Evolutionary conservation across 148 eudicot genomes (phyloP), one percentile per base, ranked within the genome.

Genomic region (Talinum fruticosum): DNA sequence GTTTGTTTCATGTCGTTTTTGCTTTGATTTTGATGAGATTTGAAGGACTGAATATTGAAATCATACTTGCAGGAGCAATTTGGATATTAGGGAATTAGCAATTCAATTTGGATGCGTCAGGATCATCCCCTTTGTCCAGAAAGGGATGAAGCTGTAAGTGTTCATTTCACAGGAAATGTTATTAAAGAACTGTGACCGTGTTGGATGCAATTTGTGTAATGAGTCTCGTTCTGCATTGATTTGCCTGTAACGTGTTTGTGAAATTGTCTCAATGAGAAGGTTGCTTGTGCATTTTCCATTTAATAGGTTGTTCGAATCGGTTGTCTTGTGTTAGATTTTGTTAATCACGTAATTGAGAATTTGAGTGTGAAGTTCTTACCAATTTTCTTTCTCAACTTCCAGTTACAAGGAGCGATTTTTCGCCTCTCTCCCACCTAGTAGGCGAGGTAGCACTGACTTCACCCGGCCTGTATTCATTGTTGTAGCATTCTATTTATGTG

Each of bases 41-140:
- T 61, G 37, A 30, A 51, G 10, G 49, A 15, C 71, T 68, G 21
- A 45, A 14, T 16, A 15, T 36, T 80, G 71, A 51, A 18, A 3
- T 24, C 59, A 30, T 73, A 68, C 75, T 77, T 86, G 79, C 37
- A 96, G 98, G 95, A 93, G 88, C 79, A 90, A 84, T 81, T 84
- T 96, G 87, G 99, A 96, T 86, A 71, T 93, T 66, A 86, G 98
- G 81, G 98, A 93, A 79, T 32, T 96, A 47, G 98, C 89, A 13
- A 91, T 96, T 85, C 96, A 87, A 57, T 96, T 96, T 76, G 99
- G 98, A 64, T 93, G 99, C 38, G 86, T 96, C 51, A 86, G 99
- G 84, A 89, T 96, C 79, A 93, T 96, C 70, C 99, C 98, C 28
- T 81, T 93, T 61, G 98, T 90, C 41, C 87, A 80, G 47, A 96